A percentile compares a stretch with the other conserved stretches of the same genome.
phyloP scores from a whole-genome alignment of 2,329 filamentous ascomycete genomes.

The Ilyonectria mors-panacis region DNA sequence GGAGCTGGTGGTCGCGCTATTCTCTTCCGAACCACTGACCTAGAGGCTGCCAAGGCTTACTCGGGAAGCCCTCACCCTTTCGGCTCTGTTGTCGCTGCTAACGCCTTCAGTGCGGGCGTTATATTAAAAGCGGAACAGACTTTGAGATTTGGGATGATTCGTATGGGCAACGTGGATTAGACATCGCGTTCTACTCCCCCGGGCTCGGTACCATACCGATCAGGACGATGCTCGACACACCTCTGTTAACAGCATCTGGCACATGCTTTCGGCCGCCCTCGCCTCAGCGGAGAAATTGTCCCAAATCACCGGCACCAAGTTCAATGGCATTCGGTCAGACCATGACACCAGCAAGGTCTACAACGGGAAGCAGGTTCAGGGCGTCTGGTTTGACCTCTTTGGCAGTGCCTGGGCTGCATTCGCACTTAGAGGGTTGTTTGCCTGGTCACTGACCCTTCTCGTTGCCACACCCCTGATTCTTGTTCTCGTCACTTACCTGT shows the following conservation, averaged over 20 bases:
- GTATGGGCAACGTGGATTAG: constrained; percentile 87
- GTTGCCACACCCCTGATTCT: constrained; percentile 84
- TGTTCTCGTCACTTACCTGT: constrained; percentile 76
- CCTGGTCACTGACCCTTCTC: constrained; percentile 86
- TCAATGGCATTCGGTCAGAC: constrained; percentile 72
- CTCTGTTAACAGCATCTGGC: constrained; percentile 82
- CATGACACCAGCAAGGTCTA: constrained; percentile 72
- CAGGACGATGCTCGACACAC: constrained; percentile 89
- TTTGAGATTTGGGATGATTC: constrained; percentile 85
- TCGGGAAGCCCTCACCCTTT: constrained; percentile 81
- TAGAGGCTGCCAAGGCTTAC: constrained; percentile 87
- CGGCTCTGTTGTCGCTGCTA: constrained; percentile 84
- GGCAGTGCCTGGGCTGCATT: constrained; percentile 85
- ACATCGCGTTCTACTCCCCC: constrained; percentile 91
- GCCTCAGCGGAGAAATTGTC: constrained; percentile 81
- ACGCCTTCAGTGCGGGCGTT: constrained; percentile 85
- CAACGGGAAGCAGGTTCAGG: constrained; percentile 76
- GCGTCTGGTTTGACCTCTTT: constrained; percentile 96
- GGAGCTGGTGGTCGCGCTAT: constrained; percentile 91
- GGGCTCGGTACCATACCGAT: constrained; percentile 90
- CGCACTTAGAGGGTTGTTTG: constrained; percentile 86
- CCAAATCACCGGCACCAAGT: constrained; percentile 75
- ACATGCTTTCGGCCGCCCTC: constrained; percentile 91
- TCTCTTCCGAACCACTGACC: constrained; percentile 90
- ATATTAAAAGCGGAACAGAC: constrained; percentile 93